phyloP scores from a whole-genome alignment of 139 green algal genomes.

The Parachlorella kessleri region DNA sequence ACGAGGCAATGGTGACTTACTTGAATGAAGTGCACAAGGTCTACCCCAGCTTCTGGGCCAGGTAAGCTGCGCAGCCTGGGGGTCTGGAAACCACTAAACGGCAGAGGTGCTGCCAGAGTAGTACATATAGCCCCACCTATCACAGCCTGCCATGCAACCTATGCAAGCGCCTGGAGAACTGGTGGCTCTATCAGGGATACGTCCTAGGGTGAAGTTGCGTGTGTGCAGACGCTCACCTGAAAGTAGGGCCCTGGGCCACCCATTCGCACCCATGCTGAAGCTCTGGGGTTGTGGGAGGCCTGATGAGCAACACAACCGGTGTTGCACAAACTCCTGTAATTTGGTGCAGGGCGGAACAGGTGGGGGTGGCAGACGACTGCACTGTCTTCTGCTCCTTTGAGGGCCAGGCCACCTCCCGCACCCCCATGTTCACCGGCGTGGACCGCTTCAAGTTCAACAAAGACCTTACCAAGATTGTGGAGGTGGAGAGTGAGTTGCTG shows the following conservation, averaged over 20 bases:
- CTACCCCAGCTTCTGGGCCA: slow-evolving; percentile 19
- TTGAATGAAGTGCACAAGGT: slow-evolving; percentile 1
- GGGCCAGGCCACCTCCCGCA: background rate
- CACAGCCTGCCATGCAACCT: background rate
- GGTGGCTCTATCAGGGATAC: background rate
- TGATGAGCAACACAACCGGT: slow-evolving; percentile 7
- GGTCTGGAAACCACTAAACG: background rate
- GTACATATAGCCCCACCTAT: background rate
- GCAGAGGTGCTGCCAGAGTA: background rate
- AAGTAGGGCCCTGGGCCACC: background rate
- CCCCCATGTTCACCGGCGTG: background rate
- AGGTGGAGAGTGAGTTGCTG: too few species aligned
- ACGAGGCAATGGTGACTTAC: too few species aligned
- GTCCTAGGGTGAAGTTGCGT: background rate
- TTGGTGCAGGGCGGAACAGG: too few species aligned
- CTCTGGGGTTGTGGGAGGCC: background rate
- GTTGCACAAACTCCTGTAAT: too few species aligned
- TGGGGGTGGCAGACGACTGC: slow-evolving; percentile 10
- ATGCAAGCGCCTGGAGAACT: background rate
- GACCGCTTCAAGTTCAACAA: slow-evolving; percentile 25
- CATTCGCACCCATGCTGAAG: background rate
- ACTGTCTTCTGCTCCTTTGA: slow-evolving; percentile 26
- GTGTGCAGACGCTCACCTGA: background rate
- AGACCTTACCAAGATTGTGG: slow-evolving; percentile 14
- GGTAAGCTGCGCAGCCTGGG: background rate